Percentiles rank a stretch among this genome's conserved stretches.
Evolutionary conservation across 1,284 basidiomycete species (phyloP).

Genomic region (Leccinum fallax): DNA sequence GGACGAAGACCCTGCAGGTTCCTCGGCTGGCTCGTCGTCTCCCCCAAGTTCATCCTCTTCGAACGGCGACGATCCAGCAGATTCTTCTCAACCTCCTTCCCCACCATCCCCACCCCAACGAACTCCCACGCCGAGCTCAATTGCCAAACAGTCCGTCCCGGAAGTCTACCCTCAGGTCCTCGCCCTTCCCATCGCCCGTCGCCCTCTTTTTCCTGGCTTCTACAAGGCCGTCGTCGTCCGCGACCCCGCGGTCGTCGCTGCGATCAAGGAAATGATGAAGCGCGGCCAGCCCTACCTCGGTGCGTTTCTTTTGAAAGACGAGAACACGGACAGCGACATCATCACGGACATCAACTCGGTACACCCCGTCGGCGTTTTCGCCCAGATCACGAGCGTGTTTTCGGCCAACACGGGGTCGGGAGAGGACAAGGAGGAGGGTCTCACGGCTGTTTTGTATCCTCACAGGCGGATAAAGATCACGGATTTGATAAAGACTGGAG

Average conservation of each 20-base stretch:
- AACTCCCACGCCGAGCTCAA: constrained; percentile 52
- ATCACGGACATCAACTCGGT: constrained; percentile 90
- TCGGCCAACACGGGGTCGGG: constrained; percentile 64
- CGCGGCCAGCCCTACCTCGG: constrained; percentile 98
- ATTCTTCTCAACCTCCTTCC: constrained; percentile 21
- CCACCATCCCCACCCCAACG: constrained; percentile 40
- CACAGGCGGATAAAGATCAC: constrained; percentile 92
- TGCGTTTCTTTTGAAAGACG: constrained; percentile 96
- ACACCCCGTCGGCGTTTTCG: constrained; percentile 94
- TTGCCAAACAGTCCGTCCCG: constrained; percentile 83
- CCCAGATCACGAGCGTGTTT: constrained; percentile 96
- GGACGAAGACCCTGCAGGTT: constrained; percentile 32
- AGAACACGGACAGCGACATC: constrained; percentile 90
- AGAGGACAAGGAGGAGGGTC: constrained; percentile 77
- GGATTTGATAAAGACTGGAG: constrained; percentile 76
- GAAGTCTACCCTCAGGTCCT: constrained; percentile 93
- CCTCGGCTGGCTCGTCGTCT: constrained; percentile 28
- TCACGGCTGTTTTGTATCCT: constrained; percentile 95
- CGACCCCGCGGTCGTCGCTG: constrained; percentile 89
- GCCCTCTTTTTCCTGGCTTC: constrained; percentile 96
- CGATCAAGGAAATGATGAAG: constrained; percentile 96
- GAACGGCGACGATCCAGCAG: constrained; percentile 32
- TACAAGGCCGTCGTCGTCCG: constrained; percentile 96
- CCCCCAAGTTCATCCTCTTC: constrained; percentile 29
- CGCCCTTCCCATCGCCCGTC: constrained; percentile 93